Evolutionary conservation across 108 stramenopile species (phyloP).

Genomic region (Cyclostephanos invisitatus): DNA sequence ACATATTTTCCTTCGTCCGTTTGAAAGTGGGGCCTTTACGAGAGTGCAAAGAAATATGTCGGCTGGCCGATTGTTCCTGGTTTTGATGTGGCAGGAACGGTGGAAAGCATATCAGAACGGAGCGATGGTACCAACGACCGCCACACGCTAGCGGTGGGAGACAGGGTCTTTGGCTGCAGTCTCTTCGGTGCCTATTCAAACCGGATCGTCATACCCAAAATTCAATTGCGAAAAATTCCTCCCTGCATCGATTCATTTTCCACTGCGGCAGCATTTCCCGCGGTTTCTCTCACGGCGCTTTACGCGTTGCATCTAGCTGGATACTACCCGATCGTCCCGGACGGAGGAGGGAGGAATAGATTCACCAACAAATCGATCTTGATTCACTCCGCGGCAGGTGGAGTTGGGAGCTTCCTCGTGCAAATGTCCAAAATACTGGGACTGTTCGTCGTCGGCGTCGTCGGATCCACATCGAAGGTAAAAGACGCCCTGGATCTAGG

Average conservation of each 20-base stretch:
- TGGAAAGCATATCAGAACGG: constrained; percentile 49
- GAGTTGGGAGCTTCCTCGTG: constrained; percentile 83
- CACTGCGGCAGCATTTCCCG: constrained; percentile 79
- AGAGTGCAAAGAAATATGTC: constrained; percentile 81
- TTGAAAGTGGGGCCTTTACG: constrained; percentile 76
- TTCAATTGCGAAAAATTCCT: constrained; percentile 76
- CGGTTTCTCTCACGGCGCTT: constrained; percentile 84
- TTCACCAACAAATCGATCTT: constrained; percentile 72
- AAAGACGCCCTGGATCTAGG: constrained; percentile 67
- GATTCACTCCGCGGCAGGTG: constrained; percentile 89
- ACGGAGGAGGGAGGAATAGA: constrained; percentile 20
- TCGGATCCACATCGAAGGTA: constrained; percentile 78
- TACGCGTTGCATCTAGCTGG: constrained; percentile 79
- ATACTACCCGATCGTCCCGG: constrained; percentile 45
- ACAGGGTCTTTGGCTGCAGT: constrained; percentile 82
- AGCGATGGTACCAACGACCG: constrained; percentile 18
- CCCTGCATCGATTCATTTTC: constrained; percentile 41
- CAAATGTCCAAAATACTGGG: constrained; percentile 87
- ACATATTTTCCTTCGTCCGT: background rate
- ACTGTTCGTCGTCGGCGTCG: constrained; percentile 78
- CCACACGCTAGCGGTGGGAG: constrained; percentile 56
- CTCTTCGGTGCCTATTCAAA: constrained; percentile 86
- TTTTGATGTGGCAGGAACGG: constrained; percentile 81
- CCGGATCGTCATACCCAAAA: constrained; percentile 66
- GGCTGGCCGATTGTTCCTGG: constrained; percentile 93